Conservation (phyloP, 768 basidiomycete genomes). For the Rickenella mellea region DNA sequence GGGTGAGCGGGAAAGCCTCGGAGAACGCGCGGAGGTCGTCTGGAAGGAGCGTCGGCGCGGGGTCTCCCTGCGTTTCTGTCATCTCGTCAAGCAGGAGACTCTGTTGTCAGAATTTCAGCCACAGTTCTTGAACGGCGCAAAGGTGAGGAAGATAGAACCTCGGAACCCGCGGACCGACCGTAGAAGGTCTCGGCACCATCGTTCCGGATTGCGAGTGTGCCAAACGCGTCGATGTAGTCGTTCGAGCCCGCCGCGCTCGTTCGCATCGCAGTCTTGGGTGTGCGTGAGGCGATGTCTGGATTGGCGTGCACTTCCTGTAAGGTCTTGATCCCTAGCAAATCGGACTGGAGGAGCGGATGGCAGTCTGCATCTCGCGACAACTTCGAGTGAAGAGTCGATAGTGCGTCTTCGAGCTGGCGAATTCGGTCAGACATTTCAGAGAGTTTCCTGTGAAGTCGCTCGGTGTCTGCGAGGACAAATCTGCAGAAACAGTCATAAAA, state of each 20-base stretch:
- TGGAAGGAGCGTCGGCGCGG: background rate
- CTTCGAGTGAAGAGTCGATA: conserved; percentile 34
- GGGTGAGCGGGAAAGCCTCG: conserved; percentile 55
- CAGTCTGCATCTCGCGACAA: conserved; percentile 34
- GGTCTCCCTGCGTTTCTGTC: background rate
- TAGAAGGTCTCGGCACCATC: conserved; percentile 56
- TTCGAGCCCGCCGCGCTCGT: conserved; percentile 19
- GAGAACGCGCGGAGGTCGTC: conserved; percentile 36
- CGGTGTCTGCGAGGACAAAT: conserved; percentile 61
- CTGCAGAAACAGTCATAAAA: conserved; percentile 18
- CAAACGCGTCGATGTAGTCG: conserved; percentile 47
- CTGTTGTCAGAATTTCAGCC: background rate
- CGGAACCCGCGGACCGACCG: conserved; percentile 58
- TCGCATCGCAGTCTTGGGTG: conserved; percentile 15
- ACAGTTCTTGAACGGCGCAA: no score
- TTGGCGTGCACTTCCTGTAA: conserved; percentile 60
- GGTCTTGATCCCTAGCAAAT: conserved; percentile 53
- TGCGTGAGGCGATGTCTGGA: conserved; percentile 44
- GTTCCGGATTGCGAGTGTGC: conserved; percentile 52
- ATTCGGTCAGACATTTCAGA: conserved; percentile 53
- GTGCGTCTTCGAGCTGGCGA: conserved; percentile 52
- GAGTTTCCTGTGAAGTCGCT: conserved; percentile 57
- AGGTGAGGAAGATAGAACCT: no score
- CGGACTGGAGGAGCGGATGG: conserved; percentile 51
- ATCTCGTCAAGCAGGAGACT: background rate